Percentiles rank a stretch among this genome's conserved stretches.
Conservation (phyloP, 2,329 filamentous ascomycete species). For the Xylaria polymorpha region DNA sequence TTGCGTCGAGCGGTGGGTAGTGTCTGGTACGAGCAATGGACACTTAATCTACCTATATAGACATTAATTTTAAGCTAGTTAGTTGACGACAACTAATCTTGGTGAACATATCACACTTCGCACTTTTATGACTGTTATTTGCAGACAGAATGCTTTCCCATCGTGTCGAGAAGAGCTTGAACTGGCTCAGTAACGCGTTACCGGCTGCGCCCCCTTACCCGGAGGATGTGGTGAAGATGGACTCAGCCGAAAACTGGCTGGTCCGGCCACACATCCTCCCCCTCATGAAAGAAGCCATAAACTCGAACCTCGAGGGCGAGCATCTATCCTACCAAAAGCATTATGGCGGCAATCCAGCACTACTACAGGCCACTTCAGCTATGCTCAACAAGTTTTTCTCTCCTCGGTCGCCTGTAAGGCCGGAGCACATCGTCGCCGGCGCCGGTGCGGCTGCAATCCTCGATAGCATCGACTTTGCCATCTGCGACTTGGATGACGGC, state of each 20-base stretch:
- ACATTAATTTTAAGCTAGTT: not conserved
- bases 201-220: slow-evolving; percentile 22
- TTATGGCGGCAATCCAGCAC: slow-evolving; percentile 13
- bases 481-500: slow-evolving; percentile 22
- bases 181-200: slow-evolving; percentile 19
- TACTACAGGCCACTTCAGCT: slow-evolving; percentile 13
- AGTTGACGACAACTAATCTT: not conserved
- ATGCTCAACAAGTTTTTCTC: slow-evolving; percentile 30
- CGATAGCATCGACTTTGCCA: slow-evolving; percentile 28
- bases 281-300: slow-evolving; percentile 28
- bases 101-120: not conserved
- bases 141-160: slow-evolving; percentile 18
- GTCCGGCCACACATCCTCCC: slow-evolving; percentile 26
- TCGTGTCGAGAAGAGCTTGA: slow-evolving; percentile 22
- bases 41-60: not conserved
- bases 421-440: slow-evolving; percentile 22
- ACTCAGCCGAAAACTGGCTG: slow-evolving; percentile 30
- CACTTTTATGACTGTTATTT: not conserved
- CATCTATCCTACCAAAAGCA: slow-evolving; percentile 23
- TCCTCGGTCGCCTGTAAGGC: slow-evolving; percentile 7
- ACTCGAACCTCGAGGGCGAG: slow-evolving; percentile 15
- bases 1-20: not conserved
- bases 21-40: not conserved
- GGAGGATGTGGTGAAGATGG: slow-evolving; percentile 29
- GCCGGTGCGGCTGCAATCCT: slow-evolving; percentile 27